Evolutionary conservation across 2,329 filamentous ascomycete species (phyloP), one percentile per base, ranked within the genome.

Genomic region (Pseudonectria foliicola): DNA sequence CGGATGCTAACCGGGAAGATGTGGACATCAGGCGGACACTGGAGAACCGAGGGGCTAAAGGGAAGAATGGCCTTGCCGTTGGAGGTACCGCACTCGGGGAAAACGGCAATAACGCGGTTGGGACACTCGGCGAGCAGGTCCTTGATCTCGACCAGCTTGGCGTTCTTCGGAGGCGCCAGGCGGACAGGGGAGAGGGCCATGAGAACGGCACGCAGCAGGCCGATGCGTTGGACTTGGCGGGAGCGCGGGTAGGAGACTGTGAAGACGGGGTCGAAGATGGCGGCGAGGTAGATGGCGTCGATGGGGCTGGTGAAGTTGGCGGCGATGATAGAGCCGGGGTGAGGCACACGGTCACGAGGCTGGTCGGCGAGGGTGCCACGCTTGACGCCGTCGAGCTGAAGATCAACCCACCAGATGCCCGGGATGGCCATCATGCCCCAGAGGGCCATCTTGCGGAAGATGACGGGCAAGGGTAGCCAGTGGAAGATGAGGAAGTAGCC

Each of bases 341-440:
- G 77, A 2, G 92, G 92, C 13, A 96, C 77, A 27, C 86, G 78
- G 40, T 80, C 70, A 37, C 72, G 67, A 26, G 83, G 80, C 50
- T 88, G 80, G 53, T 82, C 80, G 30, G 83, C 80, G 23, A 94
- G 70, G 16, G 83, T 89, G 65, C 92, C 92, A 64, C 88, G 85
- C 63, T 86, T 89, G 35, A 98, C 92, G 39, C 90, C 90, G 59
- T 98, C 92, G 46, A 98, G 86, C 61, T 95, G 90, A n/a, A 98
- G 69, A 62, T 98, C 92, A 37, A 95, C 82, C 90, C 90, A 96
- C 88, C 89, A 96, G 38, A 98, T 85, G 18, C 92, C 90, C 0
- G 89, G 87, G 39, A 94, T 83, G 25, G 80, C 83, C 49, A 98
- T 75, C 46, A 96, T 75, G 41, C 79, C 75, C 90, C 92, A 96